Evolutionary conservation across 2,329 filamentous ascomycete genomes (phyloP).

Genomic region (Penicillium paneum): DNA sequence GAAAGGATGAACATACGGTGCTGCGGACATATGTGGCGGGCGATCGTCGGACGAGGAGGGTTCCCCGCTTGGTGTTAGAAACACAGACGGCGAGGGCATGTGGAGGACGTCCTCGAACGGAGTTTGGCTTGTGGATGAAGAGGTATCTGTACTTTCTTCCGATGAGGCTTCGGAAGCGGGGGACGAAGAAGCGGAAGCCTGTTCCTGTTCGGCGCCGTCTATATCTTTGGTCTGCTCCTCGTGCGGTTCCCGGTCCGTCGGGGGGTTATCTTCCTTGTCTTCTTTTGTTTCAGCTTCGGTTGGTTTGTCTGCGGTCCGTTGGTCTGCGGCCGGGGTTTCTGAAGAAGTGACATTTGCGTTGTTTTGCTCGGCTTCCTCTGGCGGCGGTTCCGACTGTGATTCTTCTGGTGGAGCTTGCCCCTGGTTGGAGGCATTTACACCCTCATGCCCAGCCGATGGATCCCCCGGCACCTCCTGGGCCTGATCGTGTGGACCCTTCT

Average conservation of each 20-base stretch:
- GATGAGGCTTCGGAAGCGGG: conserved; percentile 7
- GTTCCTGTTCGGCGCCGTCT: conserved; percentile 14
- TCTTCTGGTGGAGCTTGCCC: conserved; percentile 8
- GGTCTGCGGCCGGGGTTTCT: conserved; percentile 5
- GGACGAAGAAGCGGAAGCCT: conserved; percentile 5
- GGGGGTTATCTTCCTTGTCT: conserved; percentile 1
- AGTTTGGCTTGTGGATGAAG: conserved; percentile 15
- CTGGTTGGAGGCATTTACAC: neutral
- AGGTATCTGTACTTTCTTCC: conserved; percentile 18
- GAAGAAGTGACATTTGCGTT: conserved; percentile 11
- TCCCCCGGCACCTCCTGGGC: conserved; percentile 14
- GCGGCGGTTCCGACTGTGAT: conserved; percentile 6
- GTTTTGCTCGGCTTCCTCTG: conserved; percentile 11
- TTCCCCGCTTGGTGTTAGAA: conserved; percentile 28
- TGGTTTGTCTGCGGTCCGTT: conserved; percentile 13
- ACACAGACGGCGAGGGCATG: conserved; percentile 40
- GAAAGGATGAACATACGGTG: conserved; percentile 91
- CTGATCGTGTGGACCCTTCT: conserved; percentile 22
- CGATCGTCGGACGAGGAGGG: conserved; percentile 39
- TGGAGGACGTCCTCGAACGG: conserved; percentile 43
- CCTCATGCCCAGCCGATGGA: conserved; percentile 3
- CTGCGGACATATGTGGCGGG: conserved; percentile 63
- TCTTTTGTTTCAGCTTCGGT: conserved; percentile 14
- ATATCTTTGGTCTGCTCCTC: conserved; percentile 20
- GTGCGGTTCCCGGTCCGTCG: conserved; percentile 21